Evolutionary conservation across 1,284 basidiomycete species (phyloP).

Genomic region (Cryptococcus sp.): DNA sequence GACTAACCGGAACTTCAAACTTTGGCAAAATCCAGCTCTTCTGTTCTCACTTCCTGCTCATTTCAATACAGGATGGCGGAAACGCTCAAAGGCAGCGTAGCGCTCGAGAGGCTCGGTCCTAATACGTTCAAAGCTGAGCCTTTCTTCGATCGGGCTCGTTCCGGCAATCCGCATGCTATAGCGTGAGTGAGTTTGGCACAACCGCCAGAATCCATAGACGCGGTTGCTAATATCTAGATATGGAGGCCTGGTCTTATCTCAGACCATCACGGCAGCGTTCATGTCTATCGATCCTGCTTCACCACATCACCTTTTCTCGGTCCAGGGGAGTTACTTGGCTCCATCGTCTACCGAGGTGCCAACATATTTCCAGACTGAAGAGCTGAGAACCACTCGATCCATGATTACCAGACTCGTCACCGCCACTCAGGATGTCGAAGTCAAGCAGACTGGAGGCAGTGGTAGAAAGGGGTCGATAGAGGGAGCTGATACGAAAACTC

Average conservation of each 20-base stretch:
- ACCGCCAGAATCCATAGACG: not conserved
- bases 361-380: slow-evolving; percentile 3
- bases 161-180: slow-evolving; percentile 4
- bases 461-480: no score
- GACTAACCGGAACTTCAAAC: no score
- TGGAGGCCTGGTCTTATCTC: slow-evolving; percentile 4
- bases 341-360: slow-evolving; percentile 8
- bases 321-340: slow-evolving; percentile 5
- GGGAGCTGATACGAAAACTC: not conserved
- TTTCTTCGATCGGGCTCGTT: slow-evolving; percentile 4
- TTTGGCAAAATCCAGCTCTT: no score
- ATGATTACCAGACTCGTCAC: slow-evolving; percentile 6
- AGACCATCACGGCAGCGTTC: slow-evolving; percentile 5
- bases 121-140: slow-evolving; percentile 4
- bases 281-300: not conserved
- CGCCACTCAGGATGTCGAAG: not conserved
- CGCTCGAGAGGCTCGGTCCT: not conserved
- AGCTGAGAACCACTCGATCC: slow-evolving; percentile 2
- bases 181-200: slow-evolving; percentile 2
- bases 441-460: no score
- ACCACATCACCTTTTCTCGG: slow-evolving; percentile 5
- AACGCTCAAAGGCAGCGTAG: slow-evolving; percentile 3
- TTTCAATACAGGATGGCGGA: slow-evolving; percentile 1
- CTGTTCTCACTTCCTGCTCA: not conserved
- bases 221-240: slow-evolving; percentile 1